A percentile compares a stretch with the other conserved stretches of the same genome.
phyloP scores from a whole-genome alignment of 1,284 basidiomycete genomes.

The Moniliophthora roreri region DNA sequence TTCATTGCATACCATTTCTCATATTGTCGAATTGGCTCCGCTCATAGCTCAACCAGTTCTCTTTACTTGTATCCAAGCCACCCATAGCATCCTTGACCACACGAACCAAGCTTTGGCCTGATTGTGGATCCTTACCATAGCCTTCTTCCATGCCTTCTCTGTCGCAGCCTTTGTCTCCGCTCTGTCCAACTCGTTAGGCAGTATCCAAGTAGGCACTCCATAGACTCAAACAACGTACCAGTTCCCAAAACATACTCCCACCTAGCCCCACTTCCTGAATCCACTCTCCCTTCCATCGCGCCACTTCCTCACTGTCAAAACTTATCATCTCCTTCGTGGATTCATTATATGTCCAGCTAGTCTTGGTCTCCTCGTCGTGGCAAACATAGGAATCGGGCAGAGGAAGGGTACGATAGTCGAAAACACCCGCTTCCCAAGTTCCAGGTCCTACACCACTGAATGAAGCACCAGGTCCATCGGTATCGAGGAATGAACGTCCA shows the following conservation, averaged over 20 bases:
- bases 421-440: conserved; percentile 79
- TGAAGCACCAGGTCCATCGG: conserved; percentile 75
- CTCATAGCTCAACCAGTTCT: conserved; percentile 74
- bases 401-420: conserved; percentile 80
- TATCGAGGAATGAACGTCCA: conserved; percentile 88
- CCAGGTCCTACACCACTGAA: conserved; percentile 80
- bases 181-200: conserved; percentile 21
- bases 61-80: conserved; percentile 52
- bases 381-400: conserved; percentile 65
- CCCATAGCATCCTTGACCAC: conserved; percentile 79
- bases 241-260: conserved; percentile 87
- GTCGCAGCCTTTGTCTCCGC: conserved; percentile 69
- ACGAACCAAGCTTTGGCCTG: conserved; percentile 62
- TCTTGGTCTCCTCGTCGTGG: conserved; percentile 54
- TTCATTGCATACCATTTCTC: conserved; percentile 66
- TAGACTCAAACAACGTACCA: conserved; percentile 24
- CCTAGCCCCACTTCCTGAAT: conserved; percentile 70
- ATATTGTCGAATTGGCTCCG: conserved; percentile 76
- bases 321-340: conserved; percentile 74
- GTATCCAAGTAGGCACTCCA: neutral
- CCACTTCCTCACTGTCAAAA: conserved; percentile 75
- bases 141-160: conserved; percentile 73
- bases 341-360: conserved; percentile 77
- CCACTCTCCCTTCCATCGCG: conserved; percentile 71
- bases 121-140: conserved; percentile 58